Percentiles rank a stretch among this genome's conserved stretches.
Conservation (phyloP, 2,329 filamentous ascomycete species). For the Pseudogymnoascus sp. region DNA sequence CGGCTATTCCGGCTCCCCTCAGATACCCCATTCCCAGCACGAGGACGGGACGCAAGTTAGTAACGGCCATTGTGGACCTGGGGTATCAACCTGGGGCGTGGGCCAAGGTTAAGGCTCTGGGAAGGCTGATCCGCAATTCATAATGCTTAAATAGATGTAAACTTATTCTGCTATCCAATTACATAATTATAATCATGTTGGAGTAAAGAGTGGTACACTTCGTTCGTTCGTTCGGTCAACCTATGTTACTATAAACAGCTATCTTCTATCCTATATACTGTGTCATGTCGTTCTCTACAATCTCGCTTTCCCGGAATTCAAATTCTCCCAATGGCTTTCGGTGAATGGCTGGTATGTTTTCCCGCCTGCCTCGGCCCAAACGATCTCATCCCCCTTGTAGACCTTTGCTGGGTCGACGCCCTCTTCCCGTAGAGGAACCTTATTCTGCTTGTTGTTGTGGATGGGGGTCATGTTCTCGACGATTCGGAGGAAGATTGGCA, state of each 20-base stretch:
- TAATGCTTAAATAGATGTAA: slow-evolving; percentile 14
- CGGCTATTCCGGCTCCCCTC: slow-evolving; percentile 71
- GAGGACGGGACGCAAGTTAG: slow-evolving; percentile 57
- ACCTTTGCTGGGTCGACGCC: slow-evolving; percentile 52
- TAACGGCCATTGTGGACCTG: slow-evolving; percentile 52
- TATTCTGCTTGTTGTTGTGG: slow-evolving; percentile 77
- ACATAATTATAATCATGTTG: slow-evolving; percentile 2
- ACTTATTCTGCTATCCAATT: slow-evolving; percentile 1
- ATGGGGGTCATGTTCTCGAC: slow-evolving; percentile 52
- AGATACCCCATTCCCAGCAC: slow-evolving; percentile 72
- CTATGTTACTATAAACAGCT: slow-evolving; percentile 1
- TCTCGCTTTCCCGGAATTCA: slow-evolving; percentile 39
- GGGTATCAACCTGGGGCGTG: slow-evolving; percentile 44
- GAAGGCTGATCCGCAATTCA: slow-evolving; percentile 27
- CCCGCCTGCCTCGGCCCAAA: slow-evolving; percentile 52
- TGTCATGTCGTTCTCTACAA: slow-evolving; percentile 29
- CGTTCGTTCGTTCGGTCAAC: neutral
- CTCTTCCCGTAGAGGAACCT: slow-evolving; percentile 60
- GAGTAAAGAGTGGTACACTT: neutral
- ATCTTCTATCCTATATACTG: neutral
- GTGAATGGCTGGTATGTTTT: slow-evolving; percentile 54
- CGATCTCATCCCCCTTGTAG: slow-evolving; percentile 34
- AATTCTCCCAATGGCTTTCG: slow-evolving; percentile 48
- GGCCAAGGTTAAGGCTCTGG: slow-evolving; percentile 25
- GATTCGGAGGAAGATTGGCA: slow-evolving; percentile 65